Percentiles rank a stretch among this genome's conserved stretches.
phyloP scores from a whole-genome alignment of 2,329 filamentous ascomycete genomes.

The Apiospora marii region DNA sequence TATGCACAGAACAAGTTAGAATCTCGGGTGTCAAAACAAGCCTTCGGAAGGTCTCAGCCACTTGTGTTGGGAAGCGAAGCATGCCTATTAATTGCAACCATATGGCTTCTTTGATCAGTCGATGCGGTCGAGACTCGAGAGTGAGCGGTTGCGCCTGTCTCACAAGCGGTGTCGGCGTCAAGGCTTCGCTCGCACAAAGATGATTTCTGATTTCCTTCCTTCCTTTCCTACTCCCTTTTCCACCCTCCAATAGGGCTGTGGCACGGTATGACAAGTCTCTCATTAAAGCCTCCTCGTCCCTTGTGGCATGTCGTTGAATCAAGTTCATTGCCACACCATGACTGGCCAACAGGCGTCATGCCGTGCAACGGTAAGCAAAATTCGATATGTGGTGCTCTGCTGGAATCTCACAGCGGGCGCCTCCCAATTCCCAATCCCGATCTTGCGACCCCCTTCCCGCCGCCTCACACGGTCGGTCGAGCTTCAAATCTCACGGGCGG shows the following conservation, averaged over 20 bases:
- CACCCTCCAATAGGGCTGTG: background rate
- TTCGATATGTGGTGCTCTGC: conserved; percentile 1
- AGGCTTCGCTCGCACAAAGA: conserved; percentile 9
- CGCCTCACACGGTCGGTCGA: background rate
- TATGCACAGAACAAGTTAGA: background rate
- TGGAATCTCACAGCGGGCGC: conserved; percentile 4
- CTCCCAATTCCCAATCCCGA: background rate
- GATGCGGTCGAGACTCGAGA: background rate
- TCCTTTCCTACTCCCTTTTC: background rate
- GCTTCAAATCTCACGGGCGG: background rate
- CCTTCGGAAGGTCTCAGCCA: conserved; percentile 25
- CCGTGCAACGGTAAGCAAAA: background rate
- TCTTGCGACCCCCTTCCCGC: conserved; percentile 1
- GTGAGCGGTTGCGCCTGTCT: background rate
- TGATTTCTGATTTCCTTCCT: background rate
- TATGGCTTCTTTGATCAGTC: background rate
- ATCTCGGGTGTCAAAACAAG: conserved; percentile 18
- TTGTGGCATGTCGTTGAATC: background rate
- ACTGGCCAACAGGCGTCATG: background rate
- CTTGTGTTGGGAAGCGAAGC: conserved; percentile 23
- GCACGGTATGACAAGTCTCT: conserved; percentile 10
- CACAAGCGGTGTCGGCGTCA: background rate
- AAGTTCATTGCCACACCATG: background rate
- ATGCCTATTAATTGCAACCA: background rate
- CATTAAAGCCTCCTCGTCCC: conserved; percentile 1